Evolutionary conservation across 2,329 filamentous ascomycete genomes (phyloP), one percentile per base, ranked within the genome.

Genomic region (Calonectria henricotiae): DNA sequence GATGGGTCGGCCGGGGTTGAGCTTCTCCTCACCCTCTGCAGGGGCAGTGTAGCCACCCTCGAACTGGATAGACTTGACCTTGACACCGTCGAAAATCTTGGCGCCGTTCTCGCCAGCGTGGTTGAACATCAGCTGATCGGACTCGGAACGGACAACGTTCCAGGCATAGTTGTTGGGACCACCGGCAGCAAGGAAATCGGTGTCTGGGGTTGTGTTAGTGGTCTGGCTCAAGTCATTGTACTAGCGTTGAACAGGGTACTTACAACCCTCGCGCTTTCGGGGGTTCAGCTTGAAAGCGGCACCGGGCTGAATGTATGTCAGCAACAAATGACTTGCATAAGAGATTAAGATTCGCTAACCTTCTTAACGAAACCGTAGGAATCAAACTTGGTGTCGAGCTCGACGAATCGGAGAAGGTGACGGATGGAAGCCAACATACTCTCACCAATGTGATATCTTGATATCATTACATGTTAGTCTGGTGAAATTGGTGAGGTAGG

Each of bases 71-170:
- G 71, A 32, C 1, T 77, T 68, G 20, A 85, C 81, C 62, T 83
- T 82, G 62, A 80, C 80, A 13, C 77, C 81, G 35, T 87, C 83
- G 66, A 86, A 85, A 8, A 75, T 79, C 37, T 82, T 76, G 15
- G 83, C 85, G 3, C 85, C 84, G 63, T 79, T 77, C 9, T 77
- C 69, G 0, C 64, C 80, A 1, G 85, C 85, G 66, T 87, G 83
- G 30, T 79, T 67, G 73, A 86, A 86, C 7, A 87, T 76, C 5
- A 87, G 49, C 4, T 86, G 73, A 69, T 87, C 85, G 0, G 80
- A 75, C 71, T 87, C 85, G 23, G 85, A 86, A 7, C 85, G 84
- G 9, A 86, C 73, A 1, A 87, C 79, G 65, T 87, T 87, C 84
- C 84, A 87, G 4, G 84, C 76, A 62, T 84, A 82, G 11, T 74